Conservation (phyloP, 139 green algal species). For the Spirogloea muscicola region DNA sequence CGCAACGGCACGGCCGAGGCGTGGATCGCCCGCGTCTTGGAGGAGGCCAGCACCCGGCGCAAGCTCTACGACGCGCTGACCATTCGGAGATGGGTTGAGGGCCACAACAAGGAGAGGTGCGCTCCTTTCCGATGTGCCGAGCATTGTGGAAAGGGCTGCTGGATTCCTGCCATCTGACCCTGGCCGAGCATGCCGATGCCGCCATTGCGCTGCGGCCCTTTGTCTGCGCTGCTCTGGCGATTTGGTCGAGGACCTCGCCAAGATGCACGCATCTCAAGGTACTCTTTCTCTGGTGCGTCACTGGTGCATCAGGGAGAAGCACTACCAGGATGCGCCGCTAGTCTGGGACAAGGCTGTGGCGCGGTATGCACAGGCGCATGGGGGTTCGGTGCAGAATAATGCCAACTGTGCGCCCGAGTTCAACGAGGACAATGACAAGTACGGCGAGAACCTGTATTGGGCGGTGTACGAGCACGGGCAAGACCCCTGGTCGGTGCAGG, state of each 20-base stretch:
- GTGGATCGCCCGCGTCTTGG: too few relatives aligned
- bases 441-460: conserved; percentile 23
- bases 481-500: background rate
- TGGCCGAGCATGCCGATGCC: too few relatives aligned
- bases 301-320: background rate
- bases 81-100: background rate
- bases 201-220: too few relatives aligned
- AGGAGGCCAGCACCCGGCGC: too few relatives aligned
- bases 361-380: background rate
- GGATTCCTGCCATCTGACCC: too few relatives aligned
- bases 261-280: too few relatives aligned
- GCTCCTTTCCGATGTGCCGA: background rate
- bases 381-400: background rate
- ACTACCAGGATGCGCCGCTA: background rate
- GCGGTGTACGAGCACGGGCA: conserved; percentile 19
- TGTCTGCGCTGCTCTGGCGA: too few relatives aligned
- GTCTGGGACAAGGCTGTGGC: conserved; percentile 4
- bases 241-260: too few relatives aligned
- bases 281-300: too few relatives aligned
- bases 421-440: conserved; percentile 23
- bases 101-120: conserved; percentile 22
- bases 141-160: background rate
- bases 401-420: conserved; percentile 18
- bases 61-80: background rate
- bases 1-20: too few relatives aligned